Evolutionary conservation across 805 yeast species (phyloP).

Genomic region (Millerago galiae): DNA sequence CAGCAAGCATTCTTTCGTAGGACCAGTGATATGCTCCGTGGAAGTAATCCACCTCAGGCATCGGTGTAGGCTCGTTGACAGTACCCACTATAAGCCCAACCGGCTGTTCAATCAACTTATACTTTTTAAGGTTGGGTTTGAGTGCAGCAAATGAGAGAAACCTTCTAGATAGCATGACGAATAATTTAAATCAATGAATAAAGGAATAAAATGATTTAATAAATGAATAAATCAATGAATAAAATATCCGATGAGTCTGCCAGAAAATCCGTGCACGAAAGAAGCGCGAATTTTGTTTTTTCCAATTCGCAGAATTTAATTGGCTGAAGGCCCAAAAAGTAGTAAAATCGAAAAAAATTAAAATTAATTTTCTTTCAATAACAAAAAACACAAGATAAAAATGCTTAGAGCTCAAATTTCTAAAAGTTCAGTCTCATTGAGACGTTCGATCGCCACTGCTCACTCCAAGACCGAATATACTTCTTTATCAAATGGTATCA

Average conservation of each 20-base stretch:
- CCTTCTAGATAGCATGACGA: slow-evolving; percentile 1
- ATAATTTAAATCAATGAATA: no score
- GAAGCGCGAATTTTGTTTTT: slow-evolving; percentile 4
- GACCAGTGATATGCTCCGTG: slow-evolving; percentile 78
- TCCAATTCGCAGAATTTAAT: slow-evolving; percentile 17
- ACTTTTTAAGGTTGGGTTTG: slow-evolving; percentile 25
- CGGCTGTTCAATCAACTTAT: slow-evolving; percentile 56
- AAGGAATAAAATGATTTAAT: no score
- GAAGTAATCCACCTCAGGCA: slow-evolving; percentile 46
- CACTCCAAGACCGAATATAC: slow-evolving; percentile 61
- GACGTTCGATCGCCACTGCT: slow-evolving; percentile 54
- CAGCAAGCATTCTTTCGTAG: slow-evolving; percentile 53
- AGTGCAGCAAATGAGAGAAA: slow-evolving; percentile 9
- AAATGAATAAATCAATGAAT: no score
- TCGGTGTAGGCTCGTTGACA: slow-evolving; percentile 64
- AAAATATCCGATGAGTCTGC: background rate
- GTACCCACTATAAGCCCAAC: slow-evolving; percentile 69
- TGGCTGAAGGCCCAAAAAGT: slow-evolving; percentile 9
- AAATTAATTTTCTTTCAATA: background rate
- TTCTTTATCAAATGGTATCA: slow-evolving; percentile 65
- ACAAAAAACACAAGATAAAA: background rate
- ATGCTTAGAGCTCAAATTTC: slow-evolving; percentile 24
- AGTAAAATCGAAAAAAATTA: slow-evolving; percentile 2
- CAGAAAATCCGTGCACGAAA: background rate
- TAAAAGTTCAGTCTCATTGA: slow-evolving; percentile 11